These are phyloP conservation scores for Phyllosticta capitalensis DNA, from an alignment of 2,329 filamentous ascomycete genomes.

Conservation along the genomic window DNA sequence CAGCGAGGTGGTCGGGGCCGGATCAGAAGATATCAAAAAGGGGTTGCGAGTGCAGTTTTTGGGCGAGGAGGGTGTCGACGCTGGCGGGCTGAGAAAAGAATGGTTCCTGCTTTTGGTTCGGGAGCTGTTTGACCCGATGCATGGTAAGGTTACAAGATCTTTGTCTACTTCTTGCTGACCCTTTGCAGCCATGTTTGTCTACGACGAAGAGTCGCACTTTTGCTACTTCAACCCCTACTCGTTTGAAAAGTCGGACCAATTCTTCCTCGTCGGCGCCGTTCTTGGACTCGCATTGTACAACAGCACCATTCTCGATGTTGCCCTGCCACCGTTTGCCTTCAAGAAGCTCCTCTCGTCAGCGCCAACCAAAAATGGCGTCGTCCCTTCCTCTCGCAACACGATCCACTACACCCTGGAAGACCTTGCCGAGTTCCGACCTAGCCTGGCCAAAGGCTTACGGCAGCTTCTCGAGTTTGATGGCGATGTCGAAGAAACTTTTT, in stretches of 20 bases:
- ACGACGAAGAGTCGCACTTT: conserved; percentile 80
- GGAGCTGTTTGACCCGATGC: conserved; percentile 83
- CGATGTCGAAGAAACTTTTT: conserved; percentile 71
- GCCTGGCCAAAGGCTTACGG: conserved; percentile 63
- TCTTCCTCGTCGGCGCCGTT: conserved; percentile 79
- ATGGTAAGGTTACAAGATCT: conserved; percentile 49
- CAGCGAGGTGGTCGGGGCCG: conserved; percentile 72
- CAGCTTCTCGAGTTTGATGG: conserved; percentile 75
- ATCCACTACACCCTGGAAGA: conserved; percentile 56
- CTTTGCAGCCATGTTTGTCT: conserved; percentile 71
- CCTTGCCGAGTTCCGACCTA: conserved; percentile 70
- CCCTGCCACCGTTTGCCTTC: conserved; percentile 81
- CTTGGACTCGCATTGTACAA: conserved; percentile 90
- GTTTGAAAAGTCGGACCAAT: conserved; percentile 86
- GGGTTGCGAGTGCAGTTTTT: conserved; percentile 74
- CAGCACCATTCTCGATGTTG: conserved; percentile 82
- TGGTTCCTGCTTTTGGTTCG: conserved; percentile 85
- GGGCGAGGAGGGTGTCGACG: conserved; percentile 86
- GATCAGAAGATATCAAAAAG: conserved; percentile 82
- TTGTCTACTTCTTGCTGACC: neutral
- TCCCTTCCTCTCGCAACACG: conserved; percentile 41
- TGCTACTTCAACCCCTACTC: conserved; percentile 91
- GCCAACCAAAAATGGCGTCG: conserved; percentile 37
- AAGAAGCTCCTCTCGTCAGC: conserved; percentile 74
- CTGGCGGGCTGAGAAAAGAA: conserved; percentile 81